Base-by-base conservation (phyloP, 2,329 filamentous ascomycete species). In the Penicillium sp. region DNA sequence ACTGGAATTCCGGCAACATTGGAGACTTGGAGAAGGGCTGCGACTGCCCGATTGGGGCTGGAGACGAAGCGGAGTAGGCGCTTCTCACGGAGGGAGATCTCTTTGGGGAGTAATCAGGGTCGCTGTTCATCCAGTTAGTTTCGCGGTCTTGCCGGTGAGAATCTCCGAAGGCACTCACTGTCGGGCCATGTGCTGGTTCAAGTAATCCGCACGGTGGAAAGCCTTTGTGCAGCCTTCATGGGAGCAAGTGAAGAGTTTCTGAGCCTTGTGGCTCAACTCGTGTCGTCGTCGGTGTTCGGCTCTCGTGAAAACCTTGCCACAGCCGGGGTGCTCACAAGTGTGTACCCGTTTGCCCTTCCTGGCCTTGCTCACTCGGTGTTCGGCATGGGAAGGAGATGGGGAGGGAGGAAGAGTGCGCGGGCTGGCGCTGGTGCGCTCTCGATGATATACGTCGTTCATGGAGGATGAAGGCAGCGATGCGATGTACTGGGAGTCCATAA, bases 331-430 rank as follows among this genome's bases (percentile, higher is more conserved):
- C 51, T 76, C 68, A 58, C 76, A 79, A 5, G 67, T 69, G 61
- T 79, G 76, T 2, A 79, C 76, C 46, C 75, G 71, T 60, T 78
- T 79, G 11, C 76, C 76, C 60, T 79, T 79, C 65, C 76, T 78
- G 10, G 76, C 76, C 57, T 78, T 79, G 65, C 76, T 79, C 55
- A 78, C 70, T 24, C 75, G 72, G 46, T 70, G 69, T 7, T 56
- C 46, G 9, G 25, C 48, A 11, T 50, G 42, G 0, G 44, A 53
- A 11, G 50, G 42, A 2, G 50, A 20, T 9, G 58, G 43, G 3
- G 51, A 47, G 3, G 41, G 75, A 76, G 11, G 74, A 75, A 25
- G 73, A 74, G n/a, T 5, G 3, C 8, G n/a, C 4, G 18, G 41
- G 10, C 41, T 44, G 13, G 13, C 10, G 41, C 14, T 44, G 5